phyloP scores from a whole-genome alignment of 2,329 filamentous ascomycete species.

The Exserohilum rostratum region DNA sequence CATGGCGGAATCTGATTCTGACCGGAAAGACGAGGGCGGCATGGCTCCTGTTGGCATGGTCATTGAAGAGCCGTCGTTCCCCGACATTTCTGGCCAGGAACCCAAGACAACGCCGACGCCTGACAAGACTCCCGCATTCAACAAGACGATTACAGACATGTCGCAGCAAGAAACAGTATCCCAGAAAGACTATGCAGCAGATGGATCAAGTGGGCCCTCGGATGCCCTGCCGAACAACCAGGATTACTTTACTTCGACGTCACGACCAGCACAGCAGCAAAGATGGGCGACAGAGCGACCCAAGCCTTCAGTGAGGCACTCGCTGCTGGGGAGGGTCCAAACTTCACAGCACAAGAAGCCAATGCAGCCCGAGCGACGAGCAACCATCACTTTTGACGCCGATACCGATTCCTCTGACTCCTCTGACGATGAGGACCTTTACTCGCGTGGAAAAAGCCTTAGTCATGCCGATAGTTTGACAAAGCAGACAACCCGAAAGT shows the following conservation, averaged over 20 bases:
- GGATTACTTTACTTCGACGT: constrained; percentile 2
- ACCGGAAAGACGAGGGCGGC: constrained; percentile 8
- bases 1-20: constrained; percentile 26
- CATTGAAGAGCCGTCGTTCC: constrained; percentile 33
- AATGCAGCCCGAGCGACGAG: constrained; percentile 22
- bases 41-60: constrained; percentile 27
- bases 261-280: constrained; percentile 32
- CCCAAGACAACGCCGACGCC: not conserved
- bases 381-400: constrained; percentile 41
- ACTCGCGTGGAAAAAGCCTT: constrained; percentile 24
- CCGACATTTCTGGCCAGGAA: constrained; percentile 22
- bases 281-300: constrained; percentile 42
- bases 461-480: constrained; percentile 19
- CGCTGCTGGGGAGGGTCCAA: constrained; percentile 28
- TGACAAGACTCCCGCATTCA: not conserved
- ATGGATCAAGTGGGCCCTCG: not conserved
- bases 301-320: constrained; percentile 28
- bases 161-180: not conserved
- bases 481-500: constrained; percentile 11
- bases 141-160: not conserved
- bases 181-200: not conserved
- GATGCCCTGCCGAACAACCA: not conserved
- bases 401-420: constrained; percentile 31
- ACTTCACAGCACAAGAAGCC: constrained; percentile 17
- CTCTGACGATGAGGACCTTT: constrained; percentile 32